Evolutionary conservation across 2,329 filamentous ascomycete genomes (phyloP).

Genomic region (Cercospora nicotianae): DNA sequence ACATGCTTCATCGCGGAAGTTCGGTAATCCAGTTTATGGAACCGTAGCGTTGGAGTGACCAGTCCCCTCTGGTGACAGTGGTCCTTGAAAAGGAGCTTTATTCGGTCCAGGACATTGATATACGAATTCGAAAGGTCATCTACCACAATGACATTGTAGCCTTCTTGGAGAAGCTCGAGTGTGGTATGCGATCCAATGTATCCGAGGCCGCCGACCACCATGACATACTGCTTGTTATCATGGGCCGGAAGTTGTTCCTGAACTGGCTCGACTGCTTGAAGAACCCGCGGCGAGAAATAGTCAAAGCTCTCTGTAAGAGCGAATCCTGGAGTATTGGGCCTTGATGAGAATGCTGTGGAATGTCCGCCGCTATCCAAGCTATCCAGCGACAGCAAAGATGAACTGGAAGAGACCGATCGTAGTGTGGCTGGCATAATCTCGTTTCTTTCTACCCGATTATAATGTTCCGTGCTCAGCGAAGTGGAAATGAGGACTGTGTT

Average conservation of each 20-base stretch:
- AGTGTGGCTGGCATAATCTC: not conserved
- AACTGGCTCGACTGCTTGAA: constrained; percentile 8
- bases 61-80: constrained; percentile 42
- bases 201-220: constrained; percentile 48
- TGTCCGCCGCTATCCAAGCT: not conserved
- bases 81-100: constrained; percentile 40
- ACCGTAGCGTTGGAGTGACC: constrained; percentile 47
- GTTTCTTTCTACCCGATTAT: not conserved
- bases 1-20: constrained; percentile 45
- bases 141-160: constrained; percentile 54
- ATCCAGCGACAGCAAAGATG: constrained; percentile 1
- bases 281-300: constrained; percentile 6
- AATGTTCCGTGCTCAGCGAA: not conserved
- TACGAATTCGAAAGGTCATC: constrained; percentile 50
- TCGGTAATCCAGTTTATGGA: constrained; percentile 53
- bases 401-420: constrained; percentile 2
- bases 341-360: constrained; percentile 4
- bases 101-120: constrained; percentile 41
- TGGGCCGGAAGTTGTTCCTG: constrained; percentile 9
- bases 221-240: constrained; percentile 40
- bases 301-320: constrained; percentile 5
- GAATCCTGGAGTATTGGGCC: constrained; percentile 6
- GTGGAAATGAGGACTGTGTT: not conserved
- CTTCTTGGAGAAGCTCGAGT: constrained; percentile 55
- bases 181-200: constrained; percentile 55